A percentile compares a stretch with the other conserved stretches of the same genome.
Evolutionary conservation across 2,329 filamentous ascomycete species (phyloP).

Genomic region (Elsinoe ampelina): DNA sequence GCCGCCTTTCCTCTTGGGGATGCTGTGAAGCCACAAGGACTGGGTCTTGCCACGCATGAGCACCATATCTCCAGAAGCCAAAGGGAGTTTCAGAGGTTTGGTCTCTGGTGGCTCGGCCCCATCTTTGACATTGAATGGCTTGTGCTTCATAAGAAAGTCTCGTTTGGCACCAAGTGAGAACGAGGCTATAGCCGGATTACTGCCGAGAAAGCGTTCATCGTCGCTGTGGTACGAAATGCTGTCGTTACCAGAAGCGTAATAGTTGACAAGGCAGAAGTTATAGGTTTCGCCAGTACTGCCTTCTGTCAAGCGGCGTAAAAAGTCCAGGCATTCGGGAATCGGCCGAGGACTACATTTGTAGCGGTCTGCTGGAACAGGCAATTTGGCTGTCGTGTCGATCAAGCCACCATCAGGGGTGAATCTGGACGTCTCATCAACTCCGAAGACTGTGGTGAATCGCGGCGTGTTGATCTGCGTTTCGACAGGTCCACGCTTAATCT

Average conservation of each 20-base stretch:
- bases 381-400: conserved; percentile 27
- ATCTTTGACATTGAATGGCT: conserved; percentile 42
- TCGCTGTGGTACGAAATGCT: conserved; percentile 74
- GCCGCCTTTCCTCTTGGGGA: conserved; percentile 62
- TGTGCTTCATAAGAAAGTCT: conserved; percentile 74
- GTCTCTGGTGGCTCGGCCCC: conserved; percentile 26
- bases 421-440: conserved; percentile 54
- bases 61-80: conserved; percentile 67
- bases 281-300: conserved; percentile 56
- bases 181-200: conserved; percentile 61
- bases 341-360: conserved; percentile 57
- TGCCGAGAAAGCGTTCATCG: conserved; percentile 67
- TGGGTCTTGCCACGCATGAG: conserved; percentile 71
- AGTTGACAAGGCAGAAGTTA: conserved; percentile 76
- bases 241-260: conserved; percentile 68
- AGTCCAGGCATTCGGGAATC: conserved; percentile 59
- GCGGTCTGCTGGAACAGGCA: conserved; percentile 35
- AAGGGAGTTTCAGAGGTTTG: conserved; percentile 40
- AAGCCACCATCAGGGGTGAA: conserved; percentile 34
- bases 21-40: conserved; percentile 65
- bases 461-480: conserved; percentile 38
- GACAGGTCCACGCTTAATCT: conserved; percentile 51
- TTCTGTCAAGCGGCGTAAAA: conserved; percentile 55
- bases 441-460: conserved; percentile 57
- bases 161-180: conserved; percentile 62